Percentiles rank a stretch among this genome's conserved stretches.
These are phyloP conservation scores for Saccharomyces hybrid DNA, from an alignment of 1,139 yeast species.

Conservation along the genomic window DNA sequence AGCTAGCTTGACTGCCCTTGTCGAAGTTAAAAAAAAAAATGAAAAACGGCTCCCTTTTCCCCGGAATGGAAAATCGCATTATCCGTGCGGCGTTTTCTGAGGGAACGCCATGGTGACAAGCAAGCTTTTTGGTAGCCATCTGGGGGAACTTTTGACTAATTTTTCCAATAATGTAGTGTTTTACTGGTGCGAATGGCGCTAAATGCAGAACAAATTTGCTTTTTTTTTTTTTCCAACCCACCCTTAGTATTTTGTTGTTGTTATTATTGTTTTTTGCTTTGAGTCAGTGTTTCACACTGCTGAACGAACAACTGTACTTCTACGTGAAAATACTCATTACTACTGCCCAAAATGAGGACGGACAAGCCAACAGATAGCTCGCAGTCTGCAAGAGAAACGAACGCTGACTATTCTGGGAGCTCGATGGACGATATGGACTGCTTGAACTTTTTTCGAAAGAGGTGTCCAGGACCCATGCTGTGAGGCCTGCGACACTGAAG, in stretches of 20 bases:
- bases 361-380: not conserved
- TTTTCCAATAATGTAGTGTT: not conserved
- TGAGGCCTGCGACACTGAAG: not conserved
- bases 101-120: not conserved
- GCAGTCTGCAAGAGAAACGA: not conserved
- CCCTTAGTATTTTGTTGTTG: not conserved
- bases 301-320: not conserved
- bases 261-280: not conserved
- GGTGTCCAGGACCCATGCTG: slow-evolving; percentile 7
- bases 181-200: not conserved
- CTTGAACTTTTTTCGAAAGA: slow-evolving; percentile 3
- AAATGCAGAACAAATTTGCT: not conserved
- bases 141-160: not conserved
- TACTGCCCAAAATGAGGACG: not conserved
- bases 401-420: not conserved
- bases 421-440: not conserved
- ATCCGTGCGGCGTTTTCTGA: not conserved
- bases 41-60: not conserved
- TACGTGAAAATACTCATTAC: not conserved
- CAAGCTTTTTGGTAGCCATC: not conserved
- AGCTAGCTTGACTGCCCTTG: not conserved
- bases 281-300: not conserved
- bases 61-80: not conserved
- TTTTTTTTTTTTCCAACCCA: not conserved
- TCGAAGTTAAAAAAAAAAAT: not conserved